Base-by-base conservation (phyloP, 495 filamentous ascomycete genomes). In the Schizothecium vesticola region DNA sequence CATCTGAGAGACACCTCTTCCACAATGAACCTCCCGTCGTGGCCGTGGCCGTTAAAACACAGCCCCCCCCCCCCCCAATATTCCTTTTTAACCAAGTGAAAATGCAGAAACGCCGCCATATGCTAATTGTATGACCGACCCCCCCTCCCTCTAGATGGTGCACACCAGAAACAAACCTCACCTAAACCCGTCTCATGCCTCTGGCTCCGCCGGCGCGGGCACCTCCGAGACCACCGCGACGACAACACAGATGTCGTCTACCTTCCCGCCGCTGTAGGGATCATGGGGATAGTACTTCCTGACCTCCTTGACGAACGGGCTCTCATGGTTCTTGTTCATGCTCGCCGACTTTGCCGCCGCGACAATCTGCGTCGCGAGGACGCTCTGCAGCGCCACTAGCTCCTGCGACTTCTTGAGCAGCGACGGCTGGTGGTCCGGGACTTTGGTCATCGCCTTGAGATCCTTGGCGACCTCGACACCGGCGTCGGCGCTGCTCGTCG, bases 291-390 rank as follows among this genome's bases (percentile, higher is more conserved):
- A 94, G 71, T 89, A 87, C 70, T 88, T 90, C 74, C 94, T 91
- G 43, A 97, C 92, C 77, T 97, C 94, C 76, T 90, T 95, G 11
- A 95, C 93, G 77, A 99, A 99, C 29, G 95, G 95, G 0, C 95
- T 92, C 76, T 99, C 92, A 56, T 90, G 78, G 66, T 88, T 91
- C 21, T 81, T 81, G 75, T 97, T 90, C 26, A 89, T 74, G 75
- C 93, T 96, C 19, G 93, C 94, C 16, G 84, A 76, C 77, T 97
- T 98, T 5, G 95, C 96, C 65, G 92, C 90, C 3, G 81, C 79
- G 9, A 90, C 89, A 59, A 98, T 88, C 24, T 90, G 87, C 3
- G 88, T 83, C 0, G 96, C 93, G 5, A 99, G 75, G n/a, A 88
- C 76, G 61, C 87, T 89, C 75, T 95, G 92, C 55, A 97, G 84